Base-by-base conservation (phyloP, 2,329 filamentous ascomycete genomes). In the Sordariomycetes sp. region DNA sequence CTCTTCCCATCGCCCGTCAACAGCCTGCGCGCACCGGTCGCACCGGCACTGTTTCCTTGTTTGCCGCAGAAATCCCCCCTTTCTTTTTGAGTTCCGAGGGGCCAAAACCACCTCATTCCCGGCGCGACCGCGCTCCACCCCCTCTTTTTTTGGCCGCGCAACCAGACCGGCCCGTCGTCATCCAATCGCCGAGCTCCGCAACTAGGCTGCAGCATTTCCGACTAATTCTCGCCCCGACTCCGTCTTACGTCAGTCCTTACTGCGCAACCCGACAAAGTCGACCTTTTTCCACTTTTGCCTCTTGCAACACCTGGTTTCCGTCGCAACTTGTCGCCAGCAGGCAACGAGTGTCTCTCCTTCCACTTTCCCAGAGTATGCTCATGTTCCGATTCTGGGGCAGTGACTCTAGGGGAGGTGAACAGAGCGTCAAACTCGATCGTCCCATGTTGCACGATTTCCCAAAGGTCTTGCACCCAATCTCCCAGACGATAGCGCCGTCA, bases 341-440 rank as follows among this genome's bases (percentile, higher is more conserved):
- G 18, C 55, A 22, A 37, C 25, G 50, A 53, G 55, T 32, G 59
- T 54, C 56, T 32, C 34, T 35, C 22, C 59, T 59, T 63, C 61
- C 63, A 62, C 60, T 64, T 32, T 58, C 55, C 61, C 64, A 65
- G 66, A 69, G 70, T 69, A 72, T 75, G 72, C 75, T 75, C 72
- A 85, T 85, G 81, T 84, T 85, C 72, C 76, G 79, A 64, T 81
- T 84, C 67, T 85, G 81, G 79, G 74, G 76, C 66, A 76, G 78
- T 65, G 82, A 83, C 66, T 72, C 77, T 63, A 76, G 77, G 77
- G 79, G 76, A 76, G 79, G 76, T 73, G 79, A 83, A 59, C 76
- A 75, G 70, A 70, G 73, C 62, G 68, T 75, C 66, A 71, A 75
- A 64, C 68, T 70, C 63, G 71, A 72, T 61, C 68, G 72, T 63